Base-by-base conservation (phyloP, 495 filamentous ascomycete genomes). In the Halenospora varia region DNA sequence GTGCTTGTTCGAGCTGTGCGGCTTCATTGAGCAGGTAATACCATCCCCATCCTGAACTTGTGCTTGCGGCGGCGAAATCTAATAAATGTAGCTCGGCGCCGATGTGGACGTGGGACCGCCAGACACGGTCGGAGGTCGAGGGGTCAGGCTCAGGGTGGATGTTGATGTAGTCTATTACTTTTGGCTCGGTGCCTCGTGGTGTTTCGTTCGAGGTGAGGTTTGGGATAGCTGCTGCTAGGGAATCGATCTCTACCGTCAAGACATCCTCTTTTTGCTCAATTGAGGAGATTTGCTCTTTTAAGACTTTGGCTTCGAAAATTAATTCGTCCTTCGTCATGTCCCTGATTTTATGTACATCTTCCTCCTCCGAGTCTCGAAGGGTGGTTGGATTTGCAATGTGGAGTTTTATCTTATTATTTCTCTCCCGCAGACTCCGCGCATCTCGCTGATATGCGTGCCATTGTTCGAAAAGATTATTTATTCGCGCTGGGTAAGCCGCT, bases 1-100 rank as follows among this genome's bases (percentile, higher is more conserved):
- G 80, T 0, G 94, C 94, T 67, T 96, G 92, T 68, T 97, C 94
- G 1, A 98, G 80, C 69, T 94, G 80, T 0, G 91, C 92, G 8
- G 85, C 92, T 60, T 95, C 93, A 70, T 95, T 88, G 26, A 86
- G 78, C 0, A 98, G 83, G 70, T 88, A 96, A 72, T 98, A 98
- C 90, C 92, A 98, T 0, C 94, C 94, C 92, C 92, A 97, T 15
- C 94, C 94, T 29, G 85, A 88, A 18, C 88, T 85, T 9, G 81
- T 85, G 18, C 83, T 85, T 2, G 92, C 90, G 51, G 77, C 82
- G 10, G 85, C 76, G 65, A 98, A 97, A 72, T 98, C 95, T 48
- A 98, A 74, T 1, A 97, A 75, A 19, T 84, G 80, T 0, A 98
- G 80, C 60, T 88, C 81, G 1, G 81, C 75, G 22, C 95, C 95